Conservation (phyloP, 148 eudicot species). For the Rhododendron griersonianum region DNA sequence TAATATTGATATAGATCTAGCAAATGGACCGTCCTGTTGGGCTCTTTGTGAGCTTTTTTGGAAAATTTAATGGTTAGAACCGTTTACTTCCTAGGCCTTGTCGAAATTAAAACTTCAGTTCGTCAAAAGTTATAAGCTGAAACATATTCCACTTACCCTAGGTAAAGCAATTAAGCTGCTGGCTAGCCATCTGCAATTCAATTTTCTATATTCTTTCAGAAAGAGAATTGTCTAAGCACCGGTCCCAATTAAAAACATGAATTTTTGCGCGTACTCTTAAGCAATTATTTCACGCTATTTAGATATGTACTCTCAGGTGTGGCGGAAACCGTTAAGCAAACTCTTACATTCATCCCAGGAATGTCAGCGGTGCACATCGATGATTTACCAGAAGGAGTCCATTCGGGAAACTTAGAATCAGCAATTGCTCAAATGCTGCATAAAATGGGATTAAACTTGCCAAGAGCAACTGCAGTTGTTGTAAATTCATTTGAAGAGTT, state of each 20-base stretch:
- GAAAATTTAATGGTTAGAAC: too few relatives aligned
- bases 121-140: too few relatives aligned
- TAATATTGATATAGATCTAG: too few relatives aligned
- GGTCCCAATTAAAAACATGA: not conserved
- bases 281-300: not conserved
- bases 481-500: not conserved
- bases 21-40: too few relatives aligned
- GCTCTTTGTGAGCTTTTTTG: too few relatives aligned
- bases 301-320: not conserved
- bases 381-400: not conserved
- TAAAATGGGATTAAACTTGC: not conserved
- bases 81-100: too few relatives aligned
- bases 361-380: not conserved
- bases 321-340: not conserved
- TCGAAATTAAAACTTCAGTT: too few relatives aligned
- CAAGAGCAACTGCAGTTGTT: not conserved
- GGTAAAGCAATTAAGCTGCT: too few relatives aligned
- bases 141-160: too few relatives aligned
- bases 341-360: not conserved
- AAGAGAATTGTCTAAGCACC: too few relatives aligned
- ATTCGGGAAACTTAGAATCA: not conserved
- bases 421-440: not conserved
- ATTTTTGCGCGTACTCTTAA: not conserved
- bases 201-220: too few relatives aligned
- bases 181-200: too few relatives aligned